phyloP scores from a whole-genome alignment of 2,329 filamentous ascomycete genomes.

The Fusarium sp. region DNA sequence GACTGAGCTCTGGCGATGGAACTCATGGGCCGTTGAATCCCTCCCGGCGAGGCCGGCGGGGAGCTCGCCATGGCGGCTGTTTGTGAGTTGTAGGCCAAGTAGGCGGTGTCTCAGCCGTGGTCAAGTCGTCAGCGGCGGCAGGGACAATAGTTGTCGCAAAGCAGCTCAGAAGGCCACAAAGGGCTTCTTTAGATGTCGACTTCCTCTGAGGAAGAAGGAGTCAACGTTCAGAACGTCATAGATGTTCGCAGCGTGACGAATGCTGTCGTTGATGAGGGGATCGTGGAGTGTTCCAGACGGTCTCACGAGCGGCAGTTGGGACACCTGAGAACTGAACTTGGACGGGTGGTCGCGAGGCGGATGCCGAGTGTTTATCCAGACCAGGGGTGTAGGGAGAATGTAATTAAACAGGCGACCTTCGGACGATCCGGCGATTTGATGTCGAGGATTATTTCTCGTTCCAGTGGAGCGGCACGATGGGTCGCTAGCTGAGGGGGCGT shows the following conservation, averaged over 20 bases:
- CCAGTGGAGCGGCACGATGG: slow-evolving; percentile 35
- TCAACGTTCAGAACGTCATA: slow-evolving; percentile 44
- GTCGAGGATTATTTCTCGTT: slow-evolving; percentile 41
- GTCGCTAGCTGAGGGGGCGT: slow-evolving; percentile 34
- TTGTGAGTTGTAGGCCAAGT: slow-evolving; percentile 27
- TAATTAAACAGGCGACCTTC: slow-evolving; percentile 46
- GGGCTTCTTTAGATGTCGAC: slow-evolving; percentile 26
- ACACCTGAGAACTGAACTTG: slow-evolving; percentile 26
- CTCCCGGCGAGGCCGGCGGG: slow-evolving; percentile 74
- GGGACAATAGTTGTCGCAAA: slow-evolving; percentile 17
- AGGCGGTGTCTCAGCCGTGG: slow-evolving; percentile 32
- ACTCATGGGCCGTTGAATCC: slow-evolving; percentile 77
- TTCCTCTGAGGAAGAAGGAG: slow-evolving; percentile 37
- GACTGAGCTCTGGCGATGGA: slow-evolving; percentile 79
- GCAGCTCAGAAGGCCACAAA: slow-evolving; percentile 23
- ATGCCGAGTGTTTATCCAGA: slow-evolving; percentile 42
- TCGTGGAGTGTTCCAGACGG: slow-evolving; percentile 37
- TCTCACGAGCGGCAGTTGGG: slow-evolving; percentile 35
- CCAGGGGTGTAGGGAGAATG: slow-evolving; percentile 43
- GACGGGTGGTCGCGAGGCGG: slow-evolving; percentile 31
- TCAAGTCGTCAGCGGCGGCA: slow-evolving; percentile 18
- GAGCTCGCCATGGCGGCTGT: slow-evolving; percentile 70
- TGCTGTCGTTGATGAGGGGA: slow-evolving; percentile 34
- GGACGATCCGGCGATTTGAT: slow-evolving; percentile 33
- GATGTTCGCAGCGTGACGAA: slow-evolving; percentile 25